Evolutionary conservation across 768 basidiomycete species (phyloP).

Genomic region (Phlegmacium glaucopus): DNA sequence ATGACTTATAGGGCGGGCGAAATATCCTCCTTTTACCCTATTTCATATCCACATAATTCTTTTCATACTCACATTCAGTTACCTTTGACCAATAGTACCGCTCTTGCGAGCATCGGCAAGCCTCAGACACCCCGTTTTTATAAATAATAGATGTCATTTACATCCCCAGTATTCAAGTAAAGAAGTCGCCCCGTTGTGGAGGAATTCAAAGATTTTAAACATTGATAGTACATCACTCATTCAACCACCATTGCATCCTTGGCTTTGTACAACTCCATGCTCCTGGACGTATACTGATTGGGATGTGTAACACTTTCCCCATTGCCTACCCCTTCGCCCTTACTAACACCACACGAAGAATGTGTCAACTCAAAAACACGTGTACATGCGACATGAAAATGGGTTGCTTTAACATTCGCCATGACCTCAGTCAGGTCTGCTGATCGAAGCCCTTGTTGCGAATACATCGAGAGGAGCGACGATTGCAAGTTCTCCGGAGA

Average conservation of each 20-base stretch:
- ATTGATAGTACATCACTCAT: too few relatives aligned
- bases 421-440: constrained; percentile 82
- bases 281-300: constrained; percentile 81
- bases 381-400: constrained; percentile 96
- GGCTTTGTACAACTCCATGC: constrained; percentile 55
- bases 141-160: too few relatives aligned
- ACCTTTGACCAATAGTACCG: too few relatives aligned
- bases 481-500: constrained; percentile 78
- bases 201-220: neutral
- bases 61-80: too few relatives aligned
- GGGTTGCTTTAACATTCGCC: constrained; percentile 68
- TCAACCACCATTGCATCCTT: constrained; percentile 46
- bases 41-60: too few relatives aligned
- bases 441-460: constrained; percentile 57
- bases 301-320: constrained; percentile 93
- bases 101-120: too few relatives aligned
- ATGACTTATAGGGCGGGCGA: too few relatives aligned
- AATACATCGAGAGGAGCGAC: constrained; percentile 68
- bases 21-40: too few relatives aligned
- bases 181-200: too few relatives aligned
- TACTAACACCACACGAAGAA: constrained; percentile 62
- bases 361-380: constrained; percentile 96
- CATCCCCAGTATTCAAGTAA: too few relatives aligned
- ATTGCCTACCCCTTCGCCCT: constrained; percentile 83
- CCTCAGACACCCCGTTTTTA: too few relatives aligned